Evolutionary conservation across 371 early-diverging fungal genomes (phyloP).

Genomic region (Mucor irregularis): DNA sequence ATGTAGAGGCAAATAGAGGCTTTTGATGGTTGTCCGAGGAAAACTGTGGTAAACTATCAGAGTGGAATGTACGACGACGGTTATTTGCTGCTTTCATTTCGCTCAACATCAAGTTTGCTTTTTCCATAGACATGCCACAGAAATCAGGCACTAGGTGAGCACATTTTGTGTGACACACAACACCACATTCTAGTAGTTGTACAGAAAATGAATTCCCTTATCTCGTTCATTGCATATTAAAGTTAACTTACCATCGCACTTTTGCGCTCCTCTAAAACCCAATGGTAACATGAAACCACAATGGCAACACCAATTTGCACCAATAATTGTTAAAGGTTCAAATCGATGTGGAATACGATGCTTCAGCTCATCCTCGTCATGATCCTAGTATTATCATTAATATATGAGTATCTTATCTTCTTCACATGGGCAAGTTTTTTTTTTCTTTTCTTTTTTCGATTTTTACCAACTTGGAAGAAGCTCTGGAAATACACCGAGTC

Average conservation of each 20-base stretch:
- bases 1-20: slow-evolving; percentile 15
- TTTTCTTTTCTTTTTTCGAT: no score
- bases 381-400: slow-evolving; percentile 27
- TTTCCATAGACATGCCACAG: slow-evolving; percentile 89
- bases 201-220: background rate
- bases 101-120: slow-evolving; percentile 78
- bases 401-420: no score
- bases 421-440: no score
- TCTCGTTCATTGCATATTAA: background rate
- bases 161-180: slow-evolving; percentile 87
- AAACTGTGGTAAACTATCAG: slow-evolving; percentile 10
- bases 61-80: slow-evolving; percentile 28
- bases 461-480: slow-evolving; percentile 48
- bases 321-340: slow-evolving; percentile 69
- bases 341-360: slow-evolving; percentile 95
- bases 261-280: slow-evolving; percentile 66
- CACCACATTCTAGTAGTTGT: slow-evolving; percentile 66
- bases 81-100: slow-evolving; percentile 73
- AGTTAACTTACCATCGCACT: slow-evolving; percentile 42
- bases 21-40: slow-evolving; percentile 16
- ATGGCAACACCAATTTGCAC: slow-evolving; percentile 93
- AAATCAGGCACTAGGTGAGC: slow-evolving; percentile 85
- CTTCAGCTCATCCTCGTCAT: slow-evolving; percentile 65
- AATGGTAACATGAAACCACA: slow-evolving; percentile 93
- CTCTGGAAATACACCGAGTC: slow-evolving; percentile 81